phyloP scores from a whole-genome alignment of 2,329 filamentous ascomycete species.

The Atkinsonella texensis region DNA sequence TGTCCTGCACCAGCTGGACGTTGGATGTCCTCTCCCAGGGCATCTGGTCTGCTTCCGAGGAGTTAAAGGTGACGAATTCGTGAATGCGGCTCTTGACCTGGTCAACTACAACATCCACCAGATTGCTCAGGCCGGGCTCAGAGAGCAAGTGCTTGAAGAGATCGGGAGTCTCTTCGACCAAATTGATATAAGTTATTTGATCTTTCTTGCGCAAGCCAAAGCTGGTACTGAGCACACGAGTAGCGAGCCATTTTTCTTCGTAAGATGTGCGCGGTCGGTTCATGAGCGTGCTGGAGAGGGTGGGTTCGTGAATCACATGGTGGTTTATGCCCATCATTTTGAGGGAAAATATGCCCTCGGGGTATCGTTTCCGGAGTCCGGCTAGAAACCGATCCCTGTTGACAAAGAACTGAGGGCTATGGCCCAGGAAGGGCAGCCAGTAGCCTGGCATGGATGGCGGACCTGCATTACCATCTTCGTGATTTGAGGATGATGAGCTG shows the following conservation, averaged over 20 bases:
- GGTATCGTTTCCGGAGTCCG: slow-evolving; percentile 18
- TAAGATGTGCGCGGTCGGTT: slow-evolving; percentile 16
- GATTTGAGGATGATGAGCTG: slow-evolving; percentile 26
- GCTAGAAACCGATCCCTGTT: slow-evolving; percentile 18
- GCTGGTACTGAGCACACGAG: slow-evolving; percentile 17
- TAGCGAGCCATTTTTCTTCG: slow-evolving; percentile 12
- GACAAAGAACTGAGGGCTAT: slow-evolving; percentile 20
- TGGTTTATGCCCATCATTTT: slow-evolving; percentile 21
- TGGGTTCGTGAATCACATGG: slow-evolving; percentile 22
- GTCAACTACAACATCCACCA: slow-evolving; percentile 8
- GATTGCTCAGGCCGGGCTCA: slow-evolving; percentile 15
- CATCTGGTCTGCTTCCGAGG: slow-evolving; percentile 23
- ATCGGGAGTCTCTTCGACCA: slow-evolving; percentile 16
- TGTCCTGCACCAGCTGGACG: slow-evolving; percentile 18
- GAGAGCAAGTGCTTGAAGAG: slow-evolving; percentile 16
- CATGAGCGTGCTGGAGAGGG: slow-evolving; percentile 16
- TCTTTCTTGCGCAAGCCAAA: slow-evolving; percentile 21
- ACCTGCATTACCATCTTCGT: slow-evolving; percentile 7
- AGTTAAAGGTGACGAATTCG: slow-evolving; percentile 27
- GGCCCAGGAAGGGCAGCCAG: slow-evolving; percentile 25
- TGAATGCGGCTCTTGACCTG: slow-evolving; percentile 19
- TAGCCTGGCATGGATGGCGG: slow-evolving; percentile 18
- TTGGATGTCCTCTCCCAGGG: slow-evolving; percentile 26
- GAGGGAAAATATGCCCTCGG: slow-evolving; percentile 24
- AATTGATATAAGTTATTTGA: slow-evolving; percentile 19